Percentiles rank a stretch among this genome's conserved stretches.
Evolutionary conservation across 306 rosid species (phyloP).

Genomic region (Prunus mume): DNA sequence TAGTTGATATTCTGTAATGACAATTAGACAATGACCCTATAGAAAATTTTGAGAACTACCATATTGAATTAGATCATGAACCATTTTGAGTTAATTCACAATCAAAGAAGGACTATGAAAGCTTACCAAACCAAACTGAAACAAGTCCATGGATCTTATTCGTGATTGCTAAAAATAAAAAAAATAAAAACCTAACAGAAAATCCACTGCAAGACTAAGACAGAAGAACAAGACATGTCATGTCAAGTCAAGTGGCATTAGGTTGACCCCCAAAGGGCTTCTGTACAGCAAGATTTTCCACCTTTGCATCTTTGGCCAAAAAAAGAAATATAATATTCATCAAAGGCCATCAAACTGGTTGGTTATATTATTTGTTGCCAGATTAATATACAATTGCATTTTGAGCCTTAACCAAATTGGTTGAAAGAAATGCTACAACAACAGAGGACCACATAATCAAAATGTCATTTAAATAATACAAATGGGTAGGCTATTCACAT

Average conservation of each 20-base stretch:
- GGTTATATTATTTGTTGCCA: background rate
- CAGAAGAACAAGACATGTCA: background rate
- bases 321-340: background rate
- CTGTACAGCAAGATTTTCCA: conserved; percentile 3
- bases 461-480: conserved; percentile 1
- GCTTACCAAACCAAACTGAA: background rate
- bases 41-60: background rate
- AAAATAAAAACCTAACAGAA: background rate
- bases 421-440: background rate
- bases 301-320: background rate
- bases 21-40: background rate
- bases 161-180: background rate
- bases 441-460: background rate
- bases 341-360: background rate
- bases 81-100: background rate
- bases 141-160: background rate
- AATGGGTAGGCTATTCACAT: conserved; percentile 28
- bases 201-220: background rate
- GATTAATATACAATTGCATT: too few relatives aligned
- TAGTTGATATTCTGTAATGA: too few relatives aligned
- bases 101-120: background rate
- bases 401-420: background rate
- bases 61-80: background rate
- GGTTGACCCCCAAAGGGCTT: conserved; percentile 2
- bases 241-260: background rate